Base-by-base conservation (phyloP, 2,329 filamentous ascomycete genomes). In the Elsinoe australis region DNA sequence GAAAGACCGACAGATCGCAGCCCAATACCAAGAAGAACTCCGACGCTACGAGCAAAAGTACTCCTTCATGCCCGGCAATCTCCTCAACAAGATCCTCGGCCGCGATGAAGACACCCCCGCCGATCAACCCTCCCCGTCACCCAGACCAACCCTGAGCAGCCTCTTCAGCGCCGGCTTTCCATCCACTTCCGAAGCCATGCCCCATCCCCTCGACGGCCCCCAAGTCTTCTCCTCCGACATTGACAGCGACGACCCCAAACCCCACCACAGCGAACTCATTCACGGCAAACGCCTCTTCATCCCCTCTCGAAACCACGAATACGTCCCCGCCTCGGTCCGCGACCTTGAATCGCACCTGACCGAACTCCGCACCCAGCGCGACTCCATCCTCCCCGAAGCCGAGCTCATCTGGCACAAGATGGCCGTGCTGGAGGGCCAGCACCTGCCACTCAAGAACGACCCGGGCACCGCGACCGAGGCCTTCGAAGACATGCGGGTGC, bases 321-420 rank as follows among this genome's bases (percentile, higher is more conserved):
- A 51, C 49, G 35, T 33, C 17, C 35, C 52, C 9, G 38, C 47
- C 5, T 49, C 15, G 6, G 35, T 49, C n/a, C n/a, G 38, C 14
- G 33, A 52, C 21, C 31, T 54, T 14, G 44, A 54, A 19, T 36
- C 47, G 10, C 52, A 50, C 19, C 50, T 55, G 9, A 22, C 42
- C 5, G 24, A 22, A n/a, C 28, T 57, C 3, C 39, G 26, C 10
- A 34, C 47, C 32, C 24, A 42, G 18, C 44, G 54, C 5, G 36
- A 36, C 5, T 15, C 42, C 3, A 15, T 50, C 5, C 46, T 50
- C 5, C n/a, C 38, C 6, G 54, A 55, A 52, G 52, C 55, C 18
- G 51, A 55, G 19, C 32, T 50, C 4, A 14, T 55, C 9, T 57
- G 52, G 46, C 47, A 51, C 29, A 38, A 47, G 22, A 47, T 57